Evolutionary conservation across 768 basidiomycete species (phyloP).

Genomic region (Galerina marginata): DNA sequence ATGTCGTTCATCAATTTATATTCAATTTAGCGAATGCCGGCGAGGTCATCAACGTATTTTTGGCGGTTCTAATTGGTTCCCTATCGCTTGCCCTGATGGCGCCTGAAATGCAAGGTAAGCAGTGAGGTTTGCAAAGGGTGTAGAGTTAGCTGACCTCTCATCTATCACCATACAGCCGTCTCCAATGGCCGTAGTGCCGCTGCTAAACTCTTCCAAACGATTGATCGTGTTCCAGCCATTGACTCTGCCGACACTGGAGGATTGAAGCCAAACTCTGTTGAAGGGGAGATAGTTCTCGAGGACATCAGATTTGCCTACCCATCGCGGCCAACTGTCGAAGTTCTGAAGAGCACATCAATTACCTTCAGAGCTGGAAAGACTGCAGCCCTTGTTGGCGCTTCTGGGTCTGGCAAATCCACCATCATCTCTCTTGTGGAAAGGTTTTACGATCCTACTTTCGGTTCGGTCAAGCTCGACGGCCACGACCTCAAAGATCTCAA

Average conservation of each 20-base stretch:
- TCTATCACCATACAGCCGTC: slow-evolving; percentile 52
- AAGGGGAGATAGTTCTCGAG: slow-evolving; percentile 49
- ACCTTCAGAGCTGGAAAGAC: slow-evolving; percentile 53
- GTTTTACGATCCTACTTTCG: slow-evolving; percentile 73
- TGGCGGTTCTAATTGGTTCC: slow-evolving; percentile 86
- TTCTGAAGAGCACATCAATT: slow-evolving; percentile 17
- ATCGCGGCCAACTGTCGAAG: slow-evolving; percentile 18
- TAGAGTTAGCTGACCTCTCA: background rate
- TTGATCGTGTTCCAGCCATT: slow-evolving; percentile 88
- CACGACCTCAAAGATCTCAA: slow-evolving; percentile 57
- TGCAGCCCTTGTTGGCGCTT: slow-evolving; percentile 82
- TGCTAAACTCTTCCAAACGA: slow-evolving; percentile 87
- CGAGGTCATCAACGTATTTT: slow-evolving; percentile 82
- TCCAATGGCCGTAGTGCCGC: slow-evolving; percentile 84
- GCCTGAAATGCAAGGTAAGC: slow-evolving; percentile 82
- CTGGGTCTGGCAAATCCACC: slow-evolving; percentile 88
- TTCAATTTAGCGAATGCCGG: slow-evolving; percentile 61
- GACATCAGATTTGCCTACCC: slow-evolving; percentile 23
- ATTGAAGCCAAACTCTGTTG: slow-evolving; percentile 64
- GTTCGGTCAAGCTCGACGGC: slow-evolving; percentile 59
- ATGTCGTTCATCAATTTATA: background rate
- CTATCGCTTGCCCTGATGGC: slow-evolving; percentile 86
- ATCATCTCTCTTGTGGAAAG: slow-evolving; percentile 77
- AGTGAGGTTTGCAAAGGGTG: background rate
- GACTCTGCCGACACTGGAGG: slow-evolving; percentile 78